Evolutionary conservation across 2,329 filamentous ascomycete species (phyloP), one percentile per base, ranked within the genome.

Genomic region (Plenodomus tracheiphilus): DNA sequence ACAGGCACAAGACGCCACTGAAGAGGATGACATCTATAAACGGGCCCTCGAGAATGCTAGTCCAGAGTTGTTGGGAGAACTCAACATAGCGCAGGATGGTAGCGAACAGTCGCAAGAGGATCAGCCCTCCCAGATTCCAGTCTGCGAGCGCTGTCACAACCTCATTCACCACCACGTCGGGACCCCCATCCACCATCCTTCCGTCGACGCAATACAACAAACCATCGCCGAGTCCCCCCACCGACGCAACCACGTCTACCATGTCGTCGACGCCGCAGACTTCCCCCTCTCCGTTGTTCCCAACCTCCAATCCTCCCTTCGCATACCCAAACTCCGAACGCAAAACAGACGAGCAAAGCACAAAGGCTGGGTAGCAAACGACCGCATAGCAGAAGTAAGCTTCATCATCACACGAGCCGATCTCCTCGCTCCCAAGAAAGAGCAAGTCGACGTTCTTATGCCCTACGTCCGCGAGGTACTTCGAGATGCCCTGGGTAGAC

Each of bases 241-340:
- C 74, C 89, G 89, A 68, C 84, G 89, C 68, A 97, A 99, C 65
- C 90, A 97, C 72, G 86, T 99, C 53, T 99, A 97, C 69, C 94
- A 99, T 72, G 81, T 99, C 20, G 77, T 99, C 18, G 94, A 99
- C 66, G 93, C 94, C 2, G 94, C 92, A 51, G 94, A 99, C 72
- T 97, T 99, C 57, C 94, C 94, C 17, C 89, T 99, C 83, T 97
- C 94, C 1, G 75, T 99, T 13, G 79, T 97, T 3, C 89, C 91
- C 1, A 84, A 85, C 38, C 82, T 99, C 9, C 83, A 88, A 51
- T 77, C 82, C 7, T 77, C 90, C 1, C 78, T 97, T 1, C 79
- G 85, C 28, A 77, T 91, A 9, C 86, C 89, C 51, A 85, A 86
- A 7, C 78, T 94, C 44, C 86, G 93, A 47, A 88, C 89, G 1